Evolutionary conservation across 345 rosid species (phyloP), one percentile per base, ranked within the genome.

Genomic region (Citrus trifoliata): DNA sequence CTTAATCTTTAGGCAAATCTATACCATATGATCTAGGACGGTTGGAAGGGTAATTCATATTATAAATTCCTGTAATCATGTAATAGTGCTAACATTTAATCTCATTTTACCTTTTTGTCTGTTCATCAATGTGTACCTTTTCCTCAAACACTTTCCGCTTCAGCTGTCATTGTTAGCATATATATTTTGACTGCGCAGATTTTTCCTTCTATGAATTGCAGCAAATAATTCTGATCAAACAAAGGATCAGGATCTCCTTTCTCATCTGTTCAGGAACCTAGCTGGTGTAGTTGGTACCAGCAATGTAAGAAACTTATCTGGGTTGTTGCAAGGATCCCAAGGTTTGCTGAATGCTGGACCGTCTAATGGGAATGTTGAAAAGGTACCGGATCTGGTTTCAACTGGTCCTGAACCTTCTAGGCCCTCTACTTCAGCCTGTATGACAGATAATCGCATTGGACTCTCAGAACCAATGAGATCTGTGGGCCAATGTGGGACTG

Each of bases 221-320:
- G 96, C 89, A 63, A 89, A 78, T 71, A 84, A 78, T 77, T 79
- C 89, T n/a, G 88, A 86, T 71, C 89, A 88, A 73, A 73, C 79
- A n/a, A 85, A 85, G 68, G 91, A 86, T 82, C 90, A 86, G 78
- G 89, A 88, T 77, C 85, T 92, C 21, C 80, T 89, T 78, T 82
- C 93, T 78, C 92, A 88, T 83, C 87, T 88, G 69, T 73, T 92
- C 73, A 88, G 85, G 83, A 87, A 85, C 87, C 87, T 92, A 75
- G 88, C 85, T 38, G 77, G 79, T 75, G 78, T 73, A n/a, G 40
- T 82, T 30, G 80, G 84, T 65, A 81, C 83, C 73, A 75, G 76
- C 66, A 80, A 77, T 55, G 86, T 79, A 77, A 84, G 78, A 80
- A 88, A 77, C 65, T n/a, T 83, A 78, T 85, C 89, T 40, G 86